Percentiles rank a stretch among this genome's conserved stretches.
These are phyloP conservation scores for Quercus rubra DNA, from an alignment of 306 rosid species.

Conservation along the genomic window DNA sequence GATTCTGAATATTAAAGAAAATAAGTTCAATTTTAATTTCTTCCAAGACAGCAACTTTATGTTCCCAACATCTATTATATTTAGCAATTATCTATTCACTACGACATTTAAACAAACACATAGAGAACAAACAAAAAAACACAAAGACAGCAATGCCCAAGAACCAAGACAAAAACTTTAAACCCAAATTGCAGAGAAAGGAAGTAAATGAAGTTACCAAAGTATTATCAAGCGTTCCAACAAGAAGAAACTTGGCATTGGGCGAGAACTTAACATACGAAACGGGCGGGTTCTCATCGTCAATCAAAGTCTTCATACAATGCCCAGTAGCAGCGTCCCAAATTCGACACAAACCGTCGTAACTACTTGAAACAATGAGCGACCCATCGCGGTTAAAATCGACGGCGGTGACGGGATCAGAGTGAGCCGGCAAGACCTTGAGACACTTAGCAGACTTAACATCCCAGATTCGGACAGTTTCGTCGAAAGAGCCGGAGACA, in stretches of 20 bases:
- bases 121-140: neutral
- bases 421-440: slow-evolving; percentile 91
- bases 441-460: slow-evolving; percentile 82
- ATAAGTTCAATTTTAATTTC: neutral
- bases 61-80: neutral
- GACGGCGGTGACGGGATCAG: slow-evolving; percentile 93
- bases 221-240: slow-evolving; percentile 88
- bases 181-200: slow-evolving; percentile 11
- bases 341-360: slow-evolving; percentile 89
- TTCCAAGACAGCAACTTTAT: neutral
- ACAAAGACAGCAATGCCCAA: neutral
- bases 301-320: slow-evolving; percentile 87
- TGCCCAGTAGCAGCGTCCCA: slow-evolving; percentile 95
- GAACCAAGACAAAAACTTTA: neutral
- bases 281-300: slow-evolving; percentile 94
- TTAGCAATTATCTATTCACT: neutral
- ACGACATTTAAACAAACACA: slow-evolving; percentile 15
- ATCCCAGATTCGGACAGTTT: slow-evolving; percentile 96
- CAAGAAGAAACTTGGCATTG: slow-evolving; percentile 80
- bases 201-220: slow-evolving; percentile 42
- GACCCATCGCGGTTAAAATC: slow-evolving; percentile 88
- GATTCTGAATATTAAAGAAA: neutral
- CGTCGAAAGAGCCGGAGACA: slow-evolving; percentile 94
- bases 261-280: slow-evolving; percentile 93
- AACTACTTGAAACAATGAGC: slow-evolving; percentile 91